phyloP scores from a whole-genome alignment of 352 stramenopile species.

The Phytophthora cryptogea region DNA sequence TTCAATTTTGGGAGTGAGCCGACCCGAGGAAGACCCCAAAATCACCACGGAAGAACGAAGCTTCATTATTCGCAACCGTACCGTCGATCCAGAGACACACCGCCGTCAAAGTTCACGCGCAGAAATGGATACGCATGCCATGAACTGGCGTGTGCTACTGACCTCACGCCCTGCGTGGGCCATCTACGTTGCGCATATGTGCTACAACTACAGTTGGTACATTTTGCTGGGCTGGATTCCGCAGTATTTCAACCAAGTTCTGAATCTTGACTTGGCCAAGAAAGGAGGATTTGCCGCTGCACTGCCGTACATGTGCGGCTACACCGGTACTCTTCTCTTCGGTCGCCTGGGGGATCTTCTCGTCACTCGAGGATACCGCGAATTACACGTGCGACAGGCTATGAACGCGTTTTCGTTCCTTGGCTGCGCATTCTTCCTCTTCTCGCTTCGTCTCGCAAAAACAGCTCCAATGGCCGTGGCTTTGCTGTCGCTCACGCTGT shows the following conservation, averaged over 20 bases:
- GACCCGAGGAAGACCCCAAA: conserved; percentile 62
- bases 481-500: conserved; percentile 78
- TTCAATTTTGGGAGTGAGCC: conserved; percentile 58
- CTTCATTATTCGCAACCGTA: conserved; percentile 74
- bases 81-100: conserved; percentile 48
- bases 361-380: conserved; percentile 63
- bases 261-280: conserved; percentile 79
- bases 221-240: conserved; percentile 87
- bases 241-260: conserved; percentile 82
- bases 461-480: conserved; percentile 53
- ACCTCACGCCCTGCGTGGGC: conserved; percentile 74
- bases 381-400: conserved; percentile 74
- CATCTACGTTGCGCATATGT: conserved; percentile 86
- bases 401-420: conserved; percentile 84
- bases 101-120: conserved; percentile 41
- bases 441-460: conserved; percentile 69
- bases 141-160: conserved; percentile 76
- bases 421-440: conserved; percentile 73
- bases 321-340: conserved; percentile 74
- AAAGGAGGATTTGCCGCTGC: conserved; percentile 67
- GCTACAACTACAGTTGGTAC: conserved; percentile 91
- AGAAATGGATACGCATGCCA: conserved; percentile 47
- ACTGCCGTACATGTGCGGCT: conserved; percentile 81
- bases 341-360: conserved; percentile 69
- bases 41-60: conserved; percentile 62